Evolutionary conservation across 352 stramenopile species (phyloP).

Genomic region (Globisporangium orthogonon): DNA sequence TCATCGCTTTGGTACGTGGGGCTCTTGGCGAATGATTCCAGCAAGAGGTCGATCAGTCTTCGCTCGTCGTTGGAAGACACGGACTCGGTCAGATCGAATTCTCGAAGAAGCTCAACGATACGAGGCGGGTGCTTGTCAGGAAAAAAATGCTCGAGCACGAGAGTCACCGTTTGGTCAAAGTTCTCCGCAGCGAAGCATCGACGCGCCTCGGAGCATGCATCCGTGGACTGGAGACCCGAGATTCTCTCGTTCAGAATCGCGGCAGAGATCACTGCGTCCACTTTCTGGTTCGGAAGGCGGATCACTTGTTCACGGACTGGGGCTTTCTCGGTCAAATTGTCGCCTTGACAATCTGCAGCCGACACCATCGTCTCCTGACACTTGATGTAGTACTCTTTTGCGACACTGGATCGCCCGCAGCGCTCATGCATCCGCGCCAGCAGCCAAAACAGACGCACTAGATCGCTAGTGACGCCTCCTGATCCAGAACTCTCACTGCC

Average conservation of each 20-base stretch:
- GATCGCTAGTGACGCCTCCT: not conserved
- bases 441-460: conserved; percentile 53
- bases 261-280: conserved; percentile 27
- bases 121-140: conserved; percentile 33
- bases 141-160: conserved; percentile 50
- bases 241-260: conserved; percentile 42
- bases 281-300: conserved; percentile 39
- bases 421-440: conserved; percentile 44
- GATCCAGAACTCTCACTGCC: not conserved
- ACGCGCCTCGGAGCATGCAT: conserved; percentile 46
- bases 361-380: conserved; percentile 28
- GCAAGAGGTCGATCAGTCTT: conserved; percentile 28
- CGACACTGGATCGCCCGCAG: conserved; percentile 27
- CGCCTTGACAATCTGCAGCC: not conserved
- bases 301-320: conserved; percentile 6
- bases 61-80: conserved; percentile 4
- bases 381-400: conserved; percentile 52
- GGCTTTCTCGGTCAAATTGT: not conserved
- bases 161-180: conserved; percentile 32
- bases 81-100: conserved; percentile 35
- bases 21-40: conserved; percentile 32
- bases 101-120: conserved; percentile 45
- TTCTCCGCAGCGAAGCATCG: conserved; percentile 25
- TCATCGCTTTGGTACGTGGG: conserved; percentile 24
- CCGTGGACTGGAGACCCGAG: conserved; percentile 39